phyloP scores from a whole-genome alignment of 805 yeast genomes.

The Henningerozyma blattae region DNA sequence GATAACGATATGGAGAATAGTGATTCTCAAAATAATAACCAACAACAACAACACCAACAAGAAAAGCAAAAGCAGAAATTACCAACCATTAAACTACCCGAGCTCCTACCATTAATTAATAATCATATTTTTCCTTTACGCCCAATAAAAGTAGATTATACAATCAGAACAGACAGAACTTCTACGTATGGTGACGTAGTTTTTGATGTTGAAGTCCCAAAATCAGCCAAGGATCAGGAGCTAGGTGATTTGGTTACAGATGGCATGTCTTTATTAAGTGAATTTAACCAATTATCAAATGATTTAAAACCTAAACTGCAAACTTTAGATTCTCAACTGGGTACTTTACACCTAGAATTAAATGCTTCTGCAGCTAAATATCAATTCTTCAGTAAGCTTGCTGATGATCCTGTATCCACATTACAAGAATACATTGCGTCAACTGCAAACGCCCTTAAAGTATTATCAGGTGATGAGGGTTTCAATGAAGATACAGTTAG shows the following conservation, averaged over 20 bases:
- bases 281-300: slow-evolving; percentile 19
- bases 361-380: slow-evolving; percentile 50
- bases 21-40: background rate
- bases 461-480: slow-evolving; percentile 81
- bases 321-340: slow-evolving; percentile 32
- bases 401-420: slow-evolving; percentile 68
- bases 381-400: slow-evolving; percentile 62
- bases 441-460: slow-evolving; percentile 75
- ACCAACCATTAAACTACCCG: slow-evolving; percentile 35
- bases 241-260: slow-evolving; percentile 19
- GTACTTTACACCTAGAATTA: slow-evolving; percentile 36
- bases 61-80: slow-evolving; percentile 3
- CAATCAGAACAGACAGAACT: slow-evolving; percentile 63
- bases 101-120: slow-evolving; percentile 29
- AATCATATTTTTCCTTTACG: slow-evolving; percentile 61
- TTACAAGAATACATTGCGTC: slow-evolving; percentile 64
- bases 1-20: slow-evolving; percentile 1
- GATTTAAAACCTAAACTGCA: slow-evolving; percentile 29
- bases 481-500: slow-evolving; percentile 83
- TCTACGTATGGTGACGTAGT: slow-evolving; percentile 72
- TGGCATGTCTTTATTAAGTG: slow-evolving; percentile 19
- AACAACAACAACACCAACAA: background rate
- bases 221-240: slow-evolving; percentile 18
- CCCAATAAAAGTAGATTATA: slow-evolving; percentile 70
- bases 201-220: slow-evolving; percentile 55